These are phyloP conservation scores for Saccharum hybrid DNA, from an alignment of 202 grass and related monocot genomes.

Conservation along the genomic window DNA sequence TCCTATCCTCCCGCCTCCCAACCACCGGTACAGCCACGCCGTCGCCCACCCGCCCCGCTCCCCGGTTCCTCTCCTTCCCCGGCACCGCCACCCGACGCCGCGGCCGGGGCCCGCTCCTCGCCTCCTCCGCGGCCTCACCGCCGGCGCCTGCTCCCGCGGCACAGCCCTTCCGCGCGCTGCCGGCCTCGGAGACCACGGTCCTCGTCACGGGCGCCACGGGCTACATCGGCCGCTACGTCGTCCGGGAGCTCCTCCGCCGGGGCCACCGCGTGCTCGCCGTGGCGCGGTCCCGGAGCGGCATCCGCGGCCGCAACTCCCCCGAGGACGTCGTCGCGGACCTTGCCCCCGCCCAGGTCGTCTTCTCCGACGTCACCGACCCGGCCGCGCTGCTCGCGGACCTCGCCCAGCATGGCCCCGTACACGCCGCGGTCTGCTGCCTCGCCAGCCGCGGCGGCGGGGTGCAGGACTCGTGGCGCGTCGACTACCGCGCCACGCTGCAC, in stretches of 20 bases:
- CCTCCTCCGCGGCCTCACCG: background rate
- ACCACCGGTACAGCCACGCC: background rate
- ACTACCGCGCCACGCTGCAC: conserved; percentile 81
- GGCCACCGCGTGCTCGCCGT: conserved; percentile 82
- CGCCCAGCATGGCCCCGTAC: too few relatives aligned
- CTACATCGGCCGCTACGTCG: conserved; percentile 88
- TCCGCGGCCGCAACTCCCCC: conserved; percentile 60
- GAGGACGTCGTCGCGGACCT: conserved; percentile 60
- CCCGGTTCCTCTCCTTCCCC: conserved; percentile 29
- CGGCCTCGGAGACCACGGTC: conserved; percentile 70
- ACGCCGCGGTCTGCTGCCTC: conserved; percentile 47
- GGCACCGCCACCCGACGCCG: background rate
- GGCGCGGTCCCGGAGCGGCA: conserved; percentile 68
- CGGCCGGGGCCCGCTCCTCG: conserved; percentile 21
- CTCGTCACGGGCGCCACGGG: conserved; percentile 85
- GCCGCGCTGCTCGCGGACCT: too few relatives aligned
- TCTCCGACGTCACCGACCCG: too few relatives aligned
- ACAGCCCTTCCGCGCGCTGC: conserved; percentile 49
- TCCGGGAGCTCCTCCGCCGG: conserved; percentile 76
- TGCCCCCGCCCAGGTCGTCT: background rate
- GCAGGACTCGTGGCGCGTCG: conserved; percentile 82
- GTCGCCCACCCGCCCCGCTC: conserved; percentile 20
- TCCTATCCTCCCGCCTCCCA: conserved; percentile 36
- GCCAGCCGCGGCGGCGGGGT: conserved; percentile 86
- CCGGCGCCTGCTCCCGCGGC: background rate